Base-by-base conservation (phyloP, 2,329 filamentous ascomycete species). In the Cytospora schulzeri region DNA sequence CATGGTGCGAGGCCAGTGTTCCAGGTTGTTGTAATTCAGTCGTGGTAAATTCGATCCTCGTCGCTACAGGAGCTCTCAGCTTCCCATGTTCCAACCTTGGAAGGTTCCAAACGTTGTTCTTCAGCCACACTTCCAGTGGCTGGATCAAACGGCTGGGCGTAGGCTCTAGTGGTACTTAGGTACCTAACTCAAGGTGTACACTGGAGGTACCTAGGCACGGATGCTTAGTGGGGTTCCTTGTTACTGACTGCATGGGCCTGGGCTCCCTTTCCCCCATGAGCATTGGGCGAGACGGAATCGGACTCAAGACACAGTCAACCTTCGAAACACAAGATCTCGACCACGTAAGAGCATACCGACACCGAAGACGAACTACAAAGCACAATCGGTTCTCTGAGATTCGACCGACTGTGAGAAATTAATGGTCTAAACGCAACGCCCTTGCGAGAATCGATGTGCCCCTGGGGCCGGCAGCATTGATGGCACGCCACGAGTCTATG, bases 381-480 rank as follows among this genome's bases (percentile, higher is more conserved):
- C 4, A 22, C 24, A 48, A 24, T 9, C 22, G n/a, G 11, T 24
- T 24, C 45, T 24, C n/a, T 48, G 45, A n/a, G n/a, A n/a, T 24
- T 19, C 4, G 45, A 48, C 45, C 17, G n/a, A 22, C 7, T 24
- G 45, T 48, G 45, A 12, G n/a, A 24, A 2, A 54, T 60, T 57
- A 22, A 62, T 67, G 55, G 22, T 24, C 31, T 58, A 41, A 59
- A 48, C 41, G 51, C 41, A 62, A 12, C 29, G 33, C 38, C 19
- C 33, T 62, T 65, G 67, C 64, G 57, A 56, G 55, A 53, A 41
- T 31, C 51, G 41, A 60, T 59, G 54, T 35, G 65, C 75, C 69
- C 72, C 80, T 80, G 78, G 78, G 80, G 70, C 76, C 78, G 70
- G 74, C 78, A 69, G 76, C 65, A 57, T 38, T 48, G 74, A 71